phyloP scores from a whole-genome alignment of 2,329 filamentous ascomycete species.

The Penicillium sp. region DNA sequence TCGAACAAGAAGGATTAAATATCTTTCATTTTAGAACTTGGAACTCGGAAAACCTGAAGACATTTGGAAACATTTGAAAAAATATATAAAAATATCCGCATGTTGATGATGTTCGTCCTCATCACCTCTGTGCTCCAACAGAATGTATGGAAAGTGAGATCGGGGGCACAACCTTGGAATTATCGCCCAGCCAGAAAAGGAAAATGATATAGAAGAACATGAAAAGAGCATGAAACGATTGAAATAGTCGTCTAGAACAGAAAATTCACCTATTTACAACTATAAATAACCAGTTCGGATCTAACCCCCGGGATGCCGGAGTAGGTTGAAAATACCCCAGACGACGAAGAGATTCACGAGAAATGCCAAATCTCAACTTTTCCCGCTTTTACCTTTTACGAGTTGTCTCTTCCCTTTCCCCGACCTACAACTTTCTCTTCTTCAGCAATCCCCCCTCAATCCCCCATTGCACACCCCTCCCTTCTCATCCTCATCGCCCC shows the following conservation, averaged over 20 bases:
- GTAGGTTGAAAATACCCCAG: slow-evolving; percentile 3
- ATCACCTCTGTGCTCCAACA: neutral
- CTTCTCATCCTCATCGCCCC: slow-evolving; percentile 13
- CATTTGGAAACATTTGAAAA: too few relatives aligned
- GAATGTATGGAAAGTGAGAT: neutral
- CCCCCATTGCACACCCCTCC: neutral
- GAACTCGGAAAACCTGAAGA: neutral
- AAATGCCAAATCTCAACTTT: neutral
- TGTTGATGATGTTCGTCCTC: neutral
- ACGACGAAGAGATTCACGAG: slow-evolving; percentile 3
- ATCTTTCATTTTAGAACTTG: neutral
- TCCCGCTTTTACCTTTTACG: neutral
- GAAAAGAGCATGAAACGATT: neutral
- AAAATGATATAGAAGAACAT: neutral
- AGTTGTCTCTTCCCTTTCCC: neutral
- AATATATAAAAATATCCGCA: neutral
- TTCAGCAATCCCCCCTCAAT: neutral
- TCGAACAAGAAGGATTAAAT: neutral
- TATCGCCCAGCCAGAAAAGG: neutral
- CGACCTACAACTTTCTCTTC: neutral
- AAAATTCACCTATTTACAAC: neutral
- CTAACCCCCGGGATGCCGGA: slow-evolving; percentile 5
- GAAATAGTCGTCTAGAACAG: neutral
- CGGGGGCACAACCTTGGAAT: neutral
- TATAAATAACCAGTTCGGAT: neutral